Evolutionary conservation across 2,329 filamentous ascomycete genomes (phyloP).

Genomic region (Penicillium sp.): DNA sequence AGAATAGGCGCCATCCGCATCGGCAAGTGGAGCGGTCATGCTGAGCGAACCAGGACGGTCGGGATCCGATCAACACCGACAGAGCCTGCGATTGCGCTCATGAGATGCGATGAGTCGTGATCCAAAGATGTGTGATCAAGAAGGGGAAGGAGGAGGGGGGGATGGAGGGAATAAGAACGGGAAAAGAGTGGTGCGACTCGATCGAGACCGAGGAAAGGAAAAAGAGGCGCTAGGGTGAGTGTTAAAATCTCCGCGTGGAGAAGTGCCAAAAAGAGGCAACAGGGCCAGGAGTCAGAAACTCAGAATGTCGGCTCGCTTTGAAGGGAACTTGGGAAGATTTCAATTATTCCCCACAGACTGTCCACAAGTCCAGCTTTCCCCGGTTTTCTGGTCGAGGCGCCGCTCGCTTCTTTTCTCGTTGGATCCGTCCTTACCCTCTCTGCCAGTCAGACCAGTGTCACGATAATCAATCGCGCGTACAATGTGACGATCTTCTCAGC

Average conservation of each 20-base stretch:
- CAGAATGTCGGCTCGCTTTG: background rate
- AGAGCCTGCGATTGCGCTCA: background rate
- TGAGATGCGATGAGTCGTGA: slow-evolving; percentile 2
- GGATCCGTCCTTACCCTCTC: background rate
- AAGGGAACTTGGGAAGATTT: too few species aligned
- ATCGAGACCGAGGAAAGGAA: background rate
- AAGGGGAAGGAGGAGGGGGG: too few species aligned
- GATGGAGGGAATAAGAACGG: background rate
- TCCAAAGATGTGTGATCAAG: background rate
- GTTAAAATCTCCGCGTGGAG: background rate
- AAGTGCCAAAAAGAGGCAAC: background rate
- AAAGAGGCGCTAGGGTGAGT: background rate
- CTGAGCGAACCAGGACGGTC: background rate
- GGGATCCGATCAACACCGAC: slow-evolving; percentile 2
- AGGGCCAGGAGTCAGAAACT: background rate
- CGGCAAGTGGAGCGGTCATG: background rate
- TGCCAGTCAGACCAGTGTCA: background rate
- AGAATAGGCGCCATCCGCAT: background rate
- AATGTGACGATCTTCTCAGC: background rate
- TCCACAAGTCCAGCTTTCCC: too few species aligned
- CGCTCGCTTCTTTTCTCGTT: too few species aligned
- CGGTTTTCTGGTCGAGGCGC: too few species aligned
- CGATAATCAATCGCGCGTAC: background rate
- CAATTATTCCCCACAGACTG: too few species aligned
- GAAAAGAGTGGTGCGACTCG: background rate